phyloP scores from a whole-genome alignment of 2,329 filamentous ascomycete genomes.

The Aspergillus hortae region DNA sequence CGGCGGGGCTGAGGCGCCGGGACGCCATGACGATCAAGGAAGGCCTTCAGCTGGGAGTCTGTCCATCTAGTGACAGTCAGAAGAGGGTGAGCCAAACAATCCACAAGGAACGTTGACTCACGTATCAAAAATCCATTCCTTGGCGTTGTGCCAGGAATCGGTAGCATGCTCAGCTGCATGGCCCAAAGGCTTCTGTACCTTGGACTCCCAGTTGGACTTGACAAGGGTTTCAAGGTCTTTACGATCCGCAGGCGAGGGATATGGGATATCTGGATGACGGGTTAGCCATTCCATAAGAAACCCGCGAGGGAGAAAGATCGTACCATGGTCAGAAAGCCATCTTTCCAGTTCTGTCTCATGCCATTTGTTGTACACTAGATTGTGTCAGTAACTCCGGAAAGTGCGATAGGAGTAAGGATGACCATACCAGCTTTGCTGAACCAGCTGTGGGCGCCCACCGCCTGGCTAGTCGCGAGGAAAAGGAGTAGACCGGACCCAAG shows the following conservation, averaged over 20 bases:
- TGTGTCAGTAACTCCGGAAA: neutral
- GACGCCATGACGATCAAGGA: conserved; percentile 83
- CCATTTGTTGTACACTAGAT: conserved; percentile 95
- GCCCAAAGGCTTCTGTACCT: conserved; percentile 71
- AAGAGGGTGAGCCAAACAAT: conserved; percentile 2
- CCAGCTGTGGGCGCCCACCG: conserved; percentile 73
- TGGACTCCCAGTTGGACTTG: conserved; percentile 80
- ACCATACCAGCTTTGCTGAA: conserved; percentile 77
- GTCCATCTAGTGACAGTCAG: conserved; percentile 62
- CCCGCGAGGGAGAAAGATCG: neutral
- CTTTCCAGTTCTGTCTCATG: conserved; percentile 95
- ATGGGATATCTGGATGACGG: conserved; percentile 61
- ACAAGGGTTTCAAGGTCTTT: conserved; percentile 93
- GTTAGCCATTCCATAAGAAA: conserved; percentile 1
- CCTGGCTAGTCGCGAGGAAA: conserved; percentile 65
- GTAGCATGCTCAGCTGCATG: conserved; percentile 73
- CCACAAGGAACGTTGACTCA: conserved; percentile 34
- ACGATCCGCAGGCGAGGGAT: conserved; percentile 85
- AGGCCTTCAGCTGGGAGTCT: conserved; percentile 88
- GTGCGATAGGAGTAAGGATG: neutral
- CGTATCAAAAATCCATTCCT: conserved; percentile 90
- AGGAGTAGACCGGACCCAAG: conserved; percentile 66
- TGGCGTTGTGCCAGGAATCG: conserved; percentile 66
- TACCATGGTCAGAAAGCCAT: conserved; percentile 84
- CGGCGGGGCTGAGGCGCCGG: conserved; percentile 83